Evolutionary conservation across 257 asterid species (phyloP), one percentile per base, ranked within the genome.

Genomic region (Ligustrum vulgare): DNA sequence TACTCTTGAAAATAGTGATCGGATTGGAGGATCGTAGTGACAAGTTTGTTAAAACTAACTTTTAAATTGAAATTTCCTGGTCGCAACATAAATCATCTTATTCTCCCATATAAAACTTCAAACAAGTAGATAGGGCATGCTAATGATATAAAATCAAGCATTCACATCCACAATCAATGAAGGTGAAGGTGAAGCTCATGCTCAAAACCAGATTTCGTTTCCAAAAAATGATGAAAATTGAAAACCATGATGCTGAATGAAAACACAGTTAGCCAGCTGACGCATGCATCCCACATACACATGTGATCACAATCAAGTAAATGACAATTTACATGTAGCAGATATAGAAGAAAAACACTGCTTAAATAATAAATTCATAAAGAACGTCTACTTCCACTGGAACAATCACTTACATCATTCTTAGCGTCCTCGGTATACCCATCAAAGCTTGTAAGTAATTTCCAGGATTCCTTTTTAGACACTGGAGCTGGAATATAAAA

Each of bases 381-480:
- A 60, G 32, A 68, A 67, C 22, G 36, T 54, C 31, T 39, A 54
- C 23, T 49, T 1, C 18, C 31, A 68, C 18, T 47, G 66, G 22
- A 76, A 62, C 2, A 45, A 64, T 70, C 54, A 75, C 97, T 90
- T 80, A 94, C 99, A 94, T 94, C 99, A 94, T 94, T 81, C 99
- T 84, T 74, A 94, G 91, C 67, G 99, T 94, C 87, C 99, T 89
- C n/a, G 98, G 98, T 84, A 94, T 91, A 75, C 89, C 93, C 83
- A 86, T 86, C 80, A 94, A 79, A 74, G 99, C 98, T 84, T 94
- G 99, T 67, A 92, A 84, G 84, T 89, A 80, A 88, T 94, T 94
- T 58, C 91, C 96, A 54, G 95, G 97, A 80, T 77, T 74, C 80
- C 84, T 91, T 79, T 89, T 94, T 73, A 94, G 82, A 83, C 91